Evolutionary conservation across 305 asterid genomes (phyloP).

Genomic region (Solanum hybrid): DNA sequence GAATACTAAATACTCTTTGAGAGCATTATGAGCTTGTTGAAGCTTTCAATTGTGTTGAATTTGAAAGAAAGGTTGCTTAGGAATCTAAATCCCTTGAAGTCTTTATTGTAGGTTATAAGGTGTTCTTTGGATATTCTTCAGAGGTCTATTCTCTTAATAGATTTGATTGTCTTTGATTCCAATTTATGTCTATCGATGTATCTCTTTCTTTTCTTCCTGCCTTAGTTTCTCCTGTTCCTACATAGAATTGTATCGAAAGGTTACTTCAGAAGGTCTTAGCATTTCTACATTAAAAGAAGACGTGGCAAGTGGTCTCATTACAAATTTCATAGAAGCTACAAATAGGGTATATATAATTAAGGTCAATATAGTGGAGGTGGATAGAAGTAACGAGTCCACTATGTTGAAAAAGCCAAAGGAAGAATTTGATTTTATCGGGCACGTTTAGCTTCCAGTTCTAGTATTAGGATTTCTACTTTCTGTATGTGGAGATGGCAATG

Average conservation of each 20-base stretch:
- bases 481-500: not conserved
- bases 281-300: not conserved
- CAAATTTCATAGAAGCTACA: not conserved
- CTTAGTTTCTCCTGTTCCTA: not conserved
- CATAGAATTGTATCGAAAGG: not conserved
- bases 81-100: not conserved
- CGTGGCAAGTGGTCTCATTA: not conserved
- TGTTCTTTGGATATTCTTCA: not conserved
- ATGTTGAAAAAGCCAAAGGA: not conserved
- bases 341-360: too few species aligned
- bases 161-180: not conserved
- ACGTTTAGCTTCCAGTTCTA: not conserved
- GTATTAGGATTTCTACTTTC: not conserved
- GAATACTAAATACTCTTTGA: not conserved
- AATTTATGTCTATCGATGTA: not conserved
- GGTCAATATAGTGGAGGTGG: not conserved
- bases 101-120: not conserved
- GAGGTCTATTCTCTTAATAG: not conserved
- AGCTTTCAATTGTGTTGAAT: not conserved
- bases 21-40: not conserved
- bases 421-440: too few species aligned
- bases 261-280: not conserved
- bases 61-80: not conserved
- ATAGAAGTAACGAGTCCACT: not conserved
- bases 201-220: not conserved